A percentile compares a stretch with the other conserved stretches of the same genome.
phyloP scores from a whole-genome alignment of 495 filamentous ascomycete species.

The Penicillium coprophilum region DNA sequence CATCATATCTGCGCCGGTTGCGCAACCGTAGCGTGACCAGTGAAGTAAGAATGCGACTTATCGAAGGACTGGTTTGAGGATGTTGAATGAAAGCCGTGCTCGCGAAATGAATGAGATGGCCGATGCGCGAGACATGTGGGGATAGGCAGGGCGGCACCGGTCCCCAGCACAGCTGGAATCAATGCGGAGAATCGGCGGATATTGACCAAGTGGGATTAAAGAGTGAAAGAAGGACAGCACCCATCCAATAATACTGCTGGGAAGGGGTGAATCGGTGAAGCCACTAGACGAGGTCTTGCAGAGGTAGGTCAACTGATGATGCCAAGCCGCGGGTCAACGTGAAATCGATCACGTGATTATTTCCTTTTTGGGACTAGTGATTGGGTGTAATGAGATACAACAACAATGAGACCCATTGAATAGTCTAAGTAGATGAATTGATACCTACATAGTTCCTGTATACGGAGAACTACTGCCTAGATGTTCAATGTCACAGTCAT shows the following conservation, averaged over 20 bases:
- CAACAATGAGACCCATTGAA: background rate
- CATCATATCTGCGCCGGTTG: slow-evolving; percentile 36
- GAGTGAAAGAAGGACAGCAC: slow-evolving; percentile 19
- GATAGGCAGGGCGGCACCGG: slow-evolving; percentile 43
- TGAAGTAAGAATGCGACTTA: slow-evolving; percentile 27
- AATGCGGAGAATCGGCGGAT: slow-evolving; percentile 24
- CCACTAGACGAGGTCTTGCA: slow-evolving; percentile 29
- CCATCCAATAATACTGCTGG: slow-evolving; percentile 34
- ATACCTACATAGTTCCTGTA: background rate
- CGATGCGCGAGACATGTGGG: slow-evolving; percentile 54
- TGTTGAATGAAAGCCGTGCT: slow-evolving; percentile 35
- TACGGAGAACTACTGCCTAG: background rate
- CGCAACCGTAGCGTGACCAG: slow-evolving; percentile 25
- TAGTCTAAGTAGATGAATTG: background rate
- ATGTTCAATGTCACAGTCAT: background rate
- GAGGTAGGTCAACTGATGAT: slow-evolving; percentile 39
- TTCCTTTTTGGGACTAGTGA: slow-evolving; percentile 25
- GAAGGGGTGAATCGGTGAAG: slow-evolving; percentile 22
- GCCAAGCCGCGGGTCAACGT: slow-evolving; percentile 43
- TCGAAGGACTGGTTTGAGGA: slow-evolving; percentile 27
- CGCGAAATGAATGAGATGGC: slow-evolving; percentile 45
- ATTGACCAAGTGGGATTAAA: slow-evolving; percentile 25
- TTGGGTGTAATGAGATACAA: background rate
- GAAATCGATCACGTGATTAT: slow-evolving; percentile 35
- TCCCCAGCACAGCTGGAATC: slow-evolving; percentile 35